Percentiles rank a stretch among this genome's conserved stretches.
Conservation (phyloP, 2,329 filamentous ascomycete species). For the Metarhizium humberi region DNA sequence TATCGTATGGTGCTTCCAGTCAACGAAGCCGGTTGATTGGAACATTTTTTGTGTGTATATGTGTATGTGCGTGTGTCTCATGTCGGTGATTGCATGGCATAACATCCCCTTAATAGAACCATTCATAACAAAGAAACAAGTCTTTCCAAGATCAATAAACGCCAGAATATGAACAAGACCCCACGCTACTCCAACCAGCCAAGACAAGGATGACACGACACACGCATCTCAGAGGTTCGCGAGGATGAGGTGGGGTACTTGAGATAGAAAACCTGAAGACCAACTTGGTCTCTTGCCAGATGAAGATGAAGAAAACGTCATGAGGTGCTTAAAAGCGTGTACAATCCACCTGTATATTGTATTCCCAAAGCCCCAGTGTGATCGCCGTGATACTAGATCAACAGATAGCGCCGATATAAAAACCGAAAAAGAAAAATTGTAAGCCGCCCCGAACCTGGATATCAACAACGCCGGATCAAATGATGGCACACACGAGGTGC, state of each 20-base stretch:
- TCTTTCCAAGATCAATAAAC: neutral
- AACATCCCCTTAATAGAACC: neutral
- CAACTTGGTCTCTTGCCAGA: neutral
- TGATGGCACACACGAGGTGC: neutral
- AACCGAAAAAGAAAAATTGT: neutral
- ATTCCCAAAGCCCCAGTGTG: neutral
- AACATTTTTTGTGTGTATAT: neutral
- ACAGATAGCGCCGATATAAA: neutral
- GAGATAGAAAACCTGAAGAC: neutral
- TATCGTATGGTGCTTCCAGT: neutral
- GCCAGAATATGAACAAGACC: neutral
- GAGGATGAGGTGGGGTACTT: neutral
- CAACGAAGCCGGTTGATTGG: neutral
- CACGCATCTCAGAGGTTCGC: no score
- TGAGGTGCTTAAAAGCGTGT: conserved; percentile 6
- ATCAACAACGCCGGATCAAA: conserved; percentile 1
- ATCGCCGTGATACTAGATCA: neutral
- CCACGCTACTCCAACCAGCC: neutral
- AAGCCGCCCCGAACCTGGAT: neutral
- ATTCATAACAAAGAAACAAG: neutral
- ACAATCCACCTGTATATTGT: neutral
- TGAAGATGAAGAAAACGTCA: neutral
- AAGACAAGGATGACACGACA: neutral
- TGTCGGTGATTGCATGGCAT: neutral
- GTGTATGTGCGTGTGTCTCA: neutral